Evolutionary conservation across 2,329 filamentous ascomycete genomes (phyloP).

Genomic region (Neurospora crassa): DNA sequence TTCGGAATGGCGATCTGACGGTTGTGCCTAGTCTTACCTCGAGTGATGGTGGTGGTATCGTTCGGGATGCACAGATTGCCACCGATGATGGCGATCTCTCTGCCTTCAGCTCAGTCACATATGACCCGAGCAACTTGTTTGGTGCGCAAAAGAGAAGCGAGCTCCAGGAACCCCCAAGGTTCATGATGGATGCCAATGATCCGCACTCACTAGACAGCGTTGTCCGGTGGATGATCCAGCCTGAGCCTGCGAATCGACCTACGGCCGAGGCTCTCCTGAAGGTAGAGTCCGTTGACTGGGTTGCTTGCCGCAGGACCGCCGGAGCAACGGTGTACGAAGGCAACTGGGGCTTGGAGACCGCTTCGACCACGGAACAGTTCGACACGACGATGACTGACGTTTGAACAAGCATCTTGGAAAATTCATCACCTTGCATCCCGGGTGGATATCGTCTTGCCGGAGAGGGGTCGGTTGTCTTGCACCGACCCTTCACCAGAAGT

Average conservation of each 20-base stretch:
- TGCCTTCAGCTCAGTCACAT: constrained; percentile 12
- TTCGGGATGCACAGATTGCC: constrained; percentile 66
- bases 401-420: constrained; percentile 23
- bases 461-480: constrained; percentile 18
- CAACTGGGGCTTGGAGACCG: constrained; percentile 77
- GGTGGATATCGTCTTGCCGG: constrained; percentile 23
- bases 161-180: constrained; percentile 59
- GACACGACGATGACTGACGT: constrained; percentile 54
- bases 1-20: constrained; percentile 81
- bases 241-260: constrained; percentile 64
- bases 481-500: constrained; percentile 13
- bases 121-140: constrained; percentile 33
- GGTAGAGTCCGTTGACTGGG: constrained; percentile 70
- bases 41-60: constrained; percentile 60
- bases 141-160: constrained; percentile 40
- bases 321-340: constrained; percentile 95
- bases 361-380: constrained; percentile 17
- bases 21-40: constrained; percentile 83
- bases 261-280: constrained; percentile 63
- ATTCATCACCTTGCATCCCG: constrained; percentile 12
- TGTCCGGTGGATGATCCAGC: constrained; percentile 80
- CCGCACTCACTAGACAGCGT: constrained; percentile 71
- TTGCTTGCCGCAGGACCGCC: constrained; percentile 64
- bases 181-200: constrained; percentile 75
- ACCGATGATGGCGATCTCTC: constrained; percentile 36